Evolutionary conservation across 768 basidiomycete species (phyloP).

Genomic region (Mycena vulgaris): DNA sequence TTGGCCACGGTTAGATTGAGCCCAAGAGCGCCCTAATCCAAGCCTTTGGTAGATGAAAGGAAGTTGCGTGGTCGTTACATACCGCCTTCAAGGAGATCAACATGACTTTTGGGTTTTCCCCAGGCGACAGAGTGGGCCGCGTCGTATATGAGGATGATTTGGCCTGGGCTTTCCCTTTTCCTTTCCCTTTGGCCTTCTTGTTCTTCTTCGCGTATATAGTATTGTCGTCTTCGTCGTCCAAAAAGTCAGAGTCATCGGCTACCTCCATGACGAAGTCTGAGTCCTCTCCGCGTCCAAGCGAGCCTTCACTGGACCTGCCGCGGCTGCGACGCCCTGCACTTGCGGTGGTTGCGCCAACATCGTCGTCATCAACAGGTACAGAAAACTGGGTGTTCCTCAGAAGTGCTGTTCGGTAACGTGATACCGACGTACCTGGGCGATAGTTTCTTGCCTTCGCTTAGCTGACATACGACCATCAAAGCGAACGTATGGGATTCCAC

Average conservation of each 20-base stretch:
- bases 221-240: conserved; percentile 52
- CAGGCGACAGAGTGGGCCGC: conserved; percentile 37
- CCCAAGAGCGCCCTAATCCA: conserved; percentile 84
- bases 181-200: conserved; percentile 60
- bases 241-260: conserved; percentile 49
- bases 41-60: conserved; percentile 3
- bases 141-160: conserved; percentile 19
- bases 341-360: conserved; percentile 45
- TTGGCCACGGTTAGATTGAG: conserved; percentile 92
- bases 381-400: conserved; percentile 63
- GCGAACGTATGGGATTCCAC: conserved; percentile 81
- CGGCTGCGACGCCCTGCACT: conserved; percentile 34
- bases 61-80: conserved; percentile 34
- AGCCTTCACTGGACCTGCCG: conserved; percentile 25
- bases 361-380: conserved; percentile 63
- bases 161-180: conserved; percentile 5
- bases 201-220: conserved; percentile 42
- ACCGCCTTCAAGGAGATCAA: conserved; percentile 88
- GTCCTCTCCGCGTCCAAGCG: conserved; percentile 19
- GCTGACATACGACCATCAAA: conserved; percentile 93
- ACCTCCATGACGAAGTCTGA: conserved; percentile 50
- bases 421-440: conserved; percentile 57
- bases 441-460: conserved; percentile 81
- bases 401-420: background rate
- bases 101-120: conserved; percentile 82